Evolutionary conservation across 352 stramenopile species (phyloP), one percentile per base, ranked within the genome.

Genomic region (Thalassiosira livingstoniorum): DNA sequence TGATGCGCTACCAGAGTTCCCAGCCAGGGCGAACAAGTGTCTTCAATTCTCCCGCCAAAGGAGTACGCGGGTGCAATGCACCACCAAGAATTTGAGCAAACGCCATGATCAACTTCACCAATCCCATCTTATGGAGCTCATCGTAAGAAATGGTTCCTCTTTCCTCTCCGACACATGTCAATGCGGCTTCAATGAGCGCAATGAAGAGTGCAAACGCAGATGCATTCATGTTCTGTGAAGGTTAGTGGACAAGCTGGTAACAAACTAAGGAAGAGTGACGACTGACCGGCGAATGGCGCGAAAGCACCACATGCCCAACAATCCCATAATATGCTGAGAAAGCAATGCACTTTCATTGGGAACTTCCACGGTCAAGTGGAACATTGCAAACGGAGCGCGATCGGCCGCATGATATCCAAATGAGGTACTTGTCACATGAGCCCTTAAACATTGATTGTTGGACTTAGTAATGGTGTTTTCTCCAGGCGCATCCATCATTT

Each of bases 371-470:
- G 42, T 51, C 10, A 51, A 51, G 10, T 51, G 10, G 10, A 10
- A 51, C 10, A 51, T 18, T 51, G 10, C 42, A 51, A 51, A 51
- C 42, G 10, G 42, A 51, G 42, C 42, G 10, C 10, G 68, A 35
- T 66, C 64, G 27, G 65, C 60, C 35, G 58, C 25, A 66, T 92
- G 87, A 69, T 85, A 86, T 18, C 68, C 83, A 61, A 92, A 61
- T 1, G 69, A 51, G 34, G 35, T 75, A 32, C 64, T 63, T 25
- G 15, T 62, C 2, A 83, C 87, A 34, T 86, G 61, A 34, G 87
- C 87, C 78, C 76, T 87, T 2, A 92, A 42, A 55, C 90, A 86
- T 10, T 57, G 72, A 53, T 89, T 90, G 25, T 75, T 51, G 54
- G 53, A 47, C 0, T 60, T 61, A 23, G 15, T 63, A 34, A 91